Conservation (phyloP, 2,329 filamentous ascomycete species). For the Harringtonia lauricola region DNA sequence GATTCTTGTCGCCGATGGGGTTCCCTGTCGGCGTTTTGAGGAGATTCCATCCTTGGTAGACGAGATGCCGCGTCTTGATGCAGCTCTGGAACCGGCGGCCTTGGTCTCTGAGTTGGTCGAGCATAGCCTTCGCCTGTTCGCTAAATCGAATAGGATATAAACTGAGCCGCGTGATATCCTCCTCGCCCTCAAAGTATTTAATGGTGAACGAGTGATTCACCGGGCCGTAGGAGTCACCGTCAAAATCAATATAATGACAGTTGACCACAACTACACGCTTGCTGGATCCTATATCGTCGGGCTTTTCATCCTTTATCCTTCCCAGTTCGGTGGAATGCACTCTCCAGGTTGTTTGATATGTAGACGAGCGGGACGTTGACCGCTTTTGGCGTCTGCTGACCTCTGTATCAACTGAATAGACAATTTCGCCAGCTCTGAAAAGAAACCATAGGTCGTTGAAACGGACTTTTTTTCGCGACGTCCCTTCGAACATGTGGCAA, state of each 20-base stretch:
- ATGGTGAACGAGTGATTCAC: conserved; percentile 26
- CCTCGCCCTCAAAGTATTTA: conserved; percentile 24
- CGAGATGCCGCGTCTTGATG: conserved; percentile 21
- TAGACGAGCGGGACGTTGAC: background rate
- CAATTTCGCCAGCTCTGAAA: conserved; percentile 27
- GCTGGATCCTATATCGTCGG: background rate
- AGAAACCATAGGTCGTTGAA: conserved; percentile 32
- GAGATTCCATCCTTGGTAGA: conserved; percentile 28
- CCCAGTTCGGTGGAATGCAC: conserved; percentile 2
- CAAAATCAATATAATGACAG: conserved; percentile 29
- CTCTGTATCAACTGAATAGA: conserved; percentile 24
- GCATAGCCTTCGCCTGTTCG: background rate
- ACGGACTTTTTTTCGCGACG: conserved; percentile 17
- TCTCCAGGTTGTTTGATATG: conserved; percentile 5
- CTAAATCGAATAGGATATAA: conserved; percentile 28
- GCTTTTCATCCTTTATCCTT: background rate
- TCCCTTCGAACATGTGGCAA: conserved; percentile 14
- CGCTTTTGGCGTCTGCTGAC: background rate
- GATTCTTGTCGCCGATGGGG: conserved; percentile 13
- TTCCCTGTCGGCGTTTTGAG: conserved; percentile 21
- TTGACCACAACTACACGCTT: background rate
- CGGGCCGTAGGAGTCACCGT: conserved; percentile 25
- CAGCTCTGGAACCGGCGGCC: conserved; percentile 15
- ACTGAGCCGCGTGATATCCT: conserved; percentile 24
- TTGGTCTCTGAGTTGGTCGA: background rate